Evolutionary conservation across 2,329 filamentous ascomycete genomes (phyloP).

Genomic region (Ilyonectria destructans): DNA sequence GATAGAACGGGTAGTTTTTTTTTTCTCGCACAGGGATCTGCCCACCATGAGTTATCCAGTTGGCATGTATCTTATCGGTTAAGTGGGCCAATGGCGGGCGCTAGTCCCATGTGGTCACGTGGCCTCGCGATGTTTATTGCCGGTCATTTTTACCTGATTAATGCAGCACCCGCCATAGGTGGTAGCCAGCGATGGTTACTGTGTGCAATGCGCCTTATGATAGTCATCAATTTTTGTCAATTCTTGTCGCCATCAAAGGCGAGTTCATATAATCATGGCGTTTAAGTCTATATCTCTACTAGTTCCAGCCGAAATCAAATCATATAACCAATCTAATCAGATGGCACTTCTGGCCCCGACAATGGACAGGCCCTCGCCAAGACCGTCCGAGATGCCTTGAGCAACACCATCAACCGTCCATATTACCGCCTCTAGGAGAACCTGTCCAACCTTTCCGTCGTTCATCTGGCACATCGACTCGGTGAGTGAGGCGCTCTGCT

Average conservation of each 20-base stretch:
- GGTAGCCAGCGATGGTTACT: no score
- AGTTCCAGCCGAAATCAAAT: slow-evolving; percentile 8
- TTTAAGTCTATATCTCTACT: slow-evolving; percentile 22
- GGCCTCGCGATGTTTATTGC: background rate
- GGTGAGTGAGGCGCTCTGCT: slow-evolving; percentile 71
- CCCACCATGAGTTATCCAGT: slow-evolving; percentile 3
- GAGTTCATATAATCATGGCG: slow-evolving; percentile 10
- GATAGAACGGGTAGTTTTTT: slow-evolving; percentile 29
- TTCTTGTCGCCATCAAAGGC: slow-evolving; percentile 19
- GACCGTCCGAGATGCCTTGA: slow-evolving; percentile 78
- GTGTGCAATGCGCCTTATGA: background rate
- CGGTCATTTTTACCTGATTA: background rate
- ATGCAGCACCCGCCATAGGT: background rate
- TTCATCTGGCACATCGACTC: slow-evolving; percentile 73
- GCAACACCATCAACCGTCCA: slow-evolving; percentile 78
- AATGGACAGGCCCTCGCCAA: slow-evolving; percentile 58
- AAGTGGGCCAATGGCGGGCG: background rate
- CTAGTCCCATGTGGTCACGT: slow-evolving; percentile 6
- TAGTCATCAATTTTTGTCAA: slow-evolving; percentile 7
- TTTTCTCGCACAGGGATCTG: slow-evolving; percentile 11
- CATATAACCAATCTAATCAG: background rate
- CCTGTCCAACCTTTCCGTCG: slow-evolving; percentile 75
- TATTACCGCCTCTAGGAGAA: slow-evolving; percentile 68
- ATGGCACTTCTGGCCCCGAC: slow-evolving; percentile 37
- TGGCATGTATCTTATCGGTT: slow-evolving; percentile 26